These are phyloP conservation scores for Aspergillus egyptiacus DNA, from an alignment of 495 filamentous ascomycete species.

Conservation along the genomic window DNA sequence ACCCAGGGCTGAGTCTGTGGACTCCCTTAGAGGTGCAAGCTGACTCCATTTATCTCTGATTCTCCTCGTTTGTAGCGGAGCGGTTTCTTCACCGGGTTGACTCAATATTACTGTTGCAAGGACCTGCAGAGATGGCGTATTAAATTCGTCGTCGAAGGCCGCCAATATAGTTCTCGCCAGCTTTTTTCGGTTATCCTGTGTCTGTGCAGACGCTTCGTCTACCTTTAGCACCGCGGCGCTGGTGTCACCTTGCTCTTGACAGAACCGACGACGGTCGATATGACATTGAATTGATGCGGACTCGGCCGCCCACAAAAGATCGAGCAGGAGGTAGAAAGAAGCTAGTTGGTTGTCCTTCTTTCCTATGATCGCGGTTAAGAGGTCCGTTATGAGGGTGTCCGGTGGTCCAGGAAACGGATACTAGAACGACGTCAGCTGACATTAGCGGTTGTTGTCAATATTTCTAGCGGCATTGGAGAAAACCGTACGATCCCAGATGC, in stretches of 20 bases:
- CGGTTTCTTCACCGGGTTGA: constrained; percentile 13
- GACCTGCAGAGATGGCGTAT: constrained; percentile 18
- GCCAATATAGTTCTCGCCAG: constrained; percentile 20
- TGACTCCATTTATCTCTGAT: constrained; percentile 20
- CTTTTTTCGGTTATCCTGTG: constrained; percentile 17
- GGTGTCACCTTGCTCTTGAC: constrained; percentile 18
- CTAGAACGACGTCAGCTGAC: constrained; percentile 15
- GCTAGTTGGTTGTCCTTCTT: constrained; percentile 15
- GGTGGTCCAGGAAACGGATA: constrained; percentile 17
- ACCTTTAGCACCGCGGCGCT: constrained; percentile 15
- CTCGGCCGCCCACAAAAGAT: constrained; percentile 23
- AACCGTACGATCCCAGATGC: constrained; percentile 20
- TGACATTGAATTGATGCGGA: constrained; percentile 24
- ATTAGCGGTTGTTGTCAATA: background rate
- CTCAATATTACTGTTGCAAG: constrained; percentile 18
- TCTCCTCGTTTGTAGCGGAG: constrained; percentile 20
- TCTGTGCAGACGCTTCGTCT: constrained; percentile 16
- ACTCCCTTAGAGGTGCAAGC: constrained; percentile 12
- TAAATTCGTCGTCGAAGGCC: constrained; percentile 21
- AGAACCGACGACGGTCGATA: constrained; percentile 22
- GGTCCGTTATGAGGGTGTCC: constrained; percentile 20
- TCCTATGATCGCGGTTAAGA: constrained; percentile 16
- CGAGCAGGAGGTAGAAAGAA: constrained; percentile 19
- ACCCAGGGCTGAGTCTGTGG: constrained; percentile 12
- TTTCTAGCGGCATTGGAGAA: background rate